A percentile compares a stretch with the other conserved stretches of the same genome.
These are phyloP conservation scores for Chytridiales sp. DNA, from an alignment of 371 early-diverging fungal genomes.

Conservation along the genomic window DNA sequence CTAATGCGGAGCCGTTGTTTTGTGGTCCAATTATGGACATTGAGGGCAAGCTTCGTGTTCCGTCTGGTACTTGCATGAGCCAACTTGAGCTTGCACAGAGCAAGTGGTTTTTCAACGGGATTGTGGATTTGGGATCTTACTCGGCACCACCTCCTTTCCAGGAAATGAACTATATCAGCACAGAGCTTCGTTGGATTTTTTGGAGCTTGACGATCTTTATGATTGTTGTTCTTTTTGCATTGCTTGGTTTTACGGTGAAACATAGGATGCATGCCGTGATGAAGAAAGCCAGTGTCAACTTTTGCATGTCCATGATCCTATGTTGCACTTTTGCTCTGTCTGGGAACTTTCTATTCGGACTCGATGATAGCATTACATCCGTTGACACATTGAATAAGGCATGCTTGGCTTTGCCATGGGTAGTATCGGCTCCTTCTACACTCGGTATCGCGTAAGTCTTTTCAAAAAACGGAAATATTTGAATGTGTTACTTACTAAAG, in stretches of 20 bases:
- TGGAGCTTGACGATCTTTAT: not conserved
- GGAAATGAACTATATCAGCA: not conserved
- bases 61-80: not conserved
- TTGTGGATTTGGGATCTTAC: not conserved
- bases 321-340: not conserved
- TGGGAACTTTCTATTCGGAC: not conserved
- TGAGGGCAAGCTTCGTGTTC: not conserved
- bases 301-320: not conserved
- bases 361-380: not conserved
- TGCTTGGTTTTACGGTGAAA: not conserved
- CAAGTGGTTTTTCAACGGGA: not conserved
- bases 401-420: not conserved
- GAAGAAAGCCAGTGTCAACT: not conserved
- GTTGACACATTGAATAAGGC: not conserved
- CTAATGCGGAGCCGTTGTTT: not conserved
- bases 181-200: not conserved
- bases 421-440: not conserved
- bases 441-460: not conserved
- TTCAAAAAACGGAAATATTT: too few species aligned
- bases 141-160: not conserved
- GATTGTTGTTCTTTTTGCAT: not conserved
- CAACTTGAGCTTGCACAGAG: not conserved
- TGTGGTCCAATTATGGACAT: not conserved
- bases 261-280: not conserved
- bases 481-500: too few species aligned